Base-by-base conservation (phyloP, 2,329 filamentous ascomycete genomes). In the Lasiodiplodia theobromae region DNA sequence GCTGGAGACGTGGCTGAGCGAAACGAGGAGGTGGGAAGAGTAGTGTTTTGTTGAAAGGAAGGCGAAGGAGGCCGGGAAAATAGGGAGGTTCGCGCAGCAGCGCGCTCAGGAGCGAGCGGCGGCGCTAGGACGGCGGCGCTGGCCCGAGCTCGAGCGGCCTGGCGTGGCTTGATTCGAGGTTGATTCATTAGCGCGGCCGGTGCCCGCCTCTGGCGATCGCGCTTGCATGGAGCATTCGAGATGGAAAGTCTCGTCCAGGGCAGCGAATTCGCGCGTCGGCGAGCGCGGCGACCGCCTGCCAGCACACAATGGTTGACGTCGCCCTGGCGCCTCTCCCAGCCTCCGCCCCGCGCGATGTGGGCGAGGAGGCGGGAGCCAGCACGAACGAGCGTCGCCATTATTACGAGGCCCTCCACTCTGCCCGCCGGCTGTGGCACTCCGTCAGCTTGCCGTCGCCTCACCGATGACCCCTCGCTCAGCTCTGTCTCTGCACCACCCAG, bases 1-100 rank as follows among this genome's bases (percentile, higher is more conserved):
- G 53, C 53, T 69, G 38, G 71, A 68, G 70, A 68, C 70, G 71
- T 69, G 71, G 70, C 71, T 70, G 71, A 71, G 71, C 62, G 64
- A 66, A 70, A 63, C 65, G 70, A 69, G 52, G 66, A 71, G 69
- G 57, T 56, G 68, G 66, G 52, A 69, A 51, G 38, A 51, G 58
- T 58, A 67, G 66, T 69, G 63, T 68, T 68, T 68, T 68, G 67
- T 53, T 54, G 54, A 49, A 66, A 69, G 68, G 68, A 54, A 58
- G 53, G 60, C 47, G 68, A 54, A 60, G 44, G 53, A 69, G 68
- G 68, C 52, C 44, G 68, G 68, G 63, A 68, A 68, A 68, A 64
- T 68, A 68, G 67, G 67, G 53, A 56, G 65, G 66, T 60, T 53
- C 66, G 54, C 44, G 65, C 65, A 63, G 54, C 54, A 37, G 66